These are phyloP conservation scores for Tetraselmis chui DNA, from an alignment of 139 green algal genomes.

Conservation along the genomic window DNA sequence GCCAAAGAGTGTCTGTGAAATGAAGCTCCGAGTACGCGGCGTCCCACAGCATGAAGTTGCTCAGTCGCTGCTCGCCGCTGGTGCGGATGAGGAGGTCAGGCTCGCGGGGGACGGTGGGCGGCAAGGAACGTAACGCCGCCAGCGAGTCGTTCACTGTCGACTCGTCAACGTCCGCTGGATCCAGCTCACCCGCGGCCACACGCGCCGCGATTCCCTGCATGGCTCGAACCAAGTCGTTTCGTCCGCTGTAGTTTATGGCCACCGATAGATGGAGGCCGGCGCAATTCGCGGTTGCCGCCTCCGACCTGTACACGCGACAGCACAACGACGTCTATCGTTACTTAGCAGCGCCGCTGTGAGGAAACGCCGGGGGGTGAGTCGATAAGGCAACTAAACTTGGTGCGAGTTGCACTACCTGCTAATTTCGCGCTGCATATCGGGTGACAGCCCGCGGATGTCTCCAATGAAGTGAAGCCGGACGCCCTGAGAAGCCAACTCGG, in stretches of 20 bases:
- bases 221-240: slow-evolving; percentile 48
- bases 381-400: not conserved
- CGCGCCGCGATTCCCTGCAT: slow-evolving; percentile 23
- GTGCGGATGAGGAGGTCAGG: slow-evolving; percentile 65
- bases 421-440: slow-evolving; percentile 17
- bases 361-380: no score
- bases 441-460: slow-evolving; percentile 23
- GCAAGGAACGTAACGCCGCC: slow-evolving; percentile 18
- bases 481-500: slow-evolving; percentile 10
- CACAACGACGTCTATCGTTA: no score
- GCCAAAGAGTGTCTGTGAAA: slow-evolving; percentile 51
- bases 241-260: slow-evolving; percentile 51
- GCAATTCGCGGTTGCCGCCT: slow-evolving; percentile 38
- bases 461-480: slow-evolving; percentile 48
- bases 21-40: slow-evolving; percentile 60
- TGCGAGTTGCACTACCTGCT: not conserved
- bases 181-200: slow-evolving; percentile 27
- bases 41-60: slow-evolving; percentile 68
- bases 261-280: slow-evolving; percentile 38
- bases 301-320: slow-evolving; percentile 18
- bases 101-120: slow-evolving; percentile 12
- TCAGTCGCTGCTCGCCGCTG: slow-evolving; percentile 53
- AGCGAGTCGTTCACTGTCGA: slow-evolving; percentile 5
- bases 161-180: slow-evolving; percentile 6
- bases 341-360: no score